Evolutionary conservation across 1,284 basidiomycete genomes (phyloP).

Genomic region (Filobasidium uniguttulatum): DNA sequence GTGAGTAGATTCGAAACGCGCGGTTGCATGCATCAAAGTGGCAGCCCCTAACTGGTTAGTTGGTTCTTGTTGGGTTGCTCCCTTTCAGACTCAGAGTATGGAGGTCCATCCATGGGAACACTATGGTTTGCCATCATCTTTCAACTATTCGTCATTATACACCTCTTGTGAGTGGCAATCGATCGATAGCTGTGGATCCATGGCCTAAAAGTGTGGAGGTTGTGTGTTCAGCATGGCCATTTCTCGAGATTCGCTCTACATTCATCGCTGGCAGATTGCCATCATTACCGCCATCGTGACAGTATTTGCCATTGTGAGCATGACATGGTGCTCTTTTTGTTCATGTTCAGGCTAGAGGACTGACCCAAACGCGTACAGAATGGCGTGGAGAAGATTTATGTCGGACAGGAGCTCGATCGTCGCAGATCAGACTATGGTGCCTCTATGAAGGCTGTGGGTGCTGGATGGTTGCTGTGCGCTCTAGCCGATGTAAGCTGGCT

Average conservation of each 20-base stretch:
- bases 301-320: conserved; percentile 56
- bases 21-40: background rate
- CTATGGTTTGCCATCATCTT: conserved; percentile 84
- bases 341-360: conserved; percentile 7
- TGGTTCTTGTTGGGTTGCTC: no score
- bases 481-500: conserved; percentile 54
- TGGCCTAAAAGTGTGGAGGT: background rate
- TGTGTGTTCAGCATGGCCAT: conserved; percentile 23
- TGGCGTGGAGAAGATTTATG: conserved; percentile 21
- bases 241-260: conserved; percentile 25
- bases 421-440: conserved; percentile 38
- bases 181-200: background rate
- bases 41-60: background rate
- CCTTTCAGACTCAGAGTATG: conserved; percentile 16
- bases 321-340: conserved; percentile 17
- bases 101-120: conserved; percentile 44
- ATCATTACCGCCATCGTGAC: conserved; percentile 73
- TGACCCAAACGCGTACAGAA: background rate
- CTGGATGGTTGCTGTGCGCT: conserved; percentile 83
- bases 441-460: conserved; percentile 66
- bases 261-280: conserved; percentile 52
- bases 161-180: conserved; percentile 25
- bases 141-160: conserved; percentile 31
- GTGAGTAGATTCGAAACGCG: conserved; percentile 4
- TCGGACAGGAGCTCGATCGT: conserved; percentile 39